These are phyloP conservation scores for Metschnikowia anglica DNA, from an alignment of 805 yeast genomes.

Conservation along the genomic window DNA sequence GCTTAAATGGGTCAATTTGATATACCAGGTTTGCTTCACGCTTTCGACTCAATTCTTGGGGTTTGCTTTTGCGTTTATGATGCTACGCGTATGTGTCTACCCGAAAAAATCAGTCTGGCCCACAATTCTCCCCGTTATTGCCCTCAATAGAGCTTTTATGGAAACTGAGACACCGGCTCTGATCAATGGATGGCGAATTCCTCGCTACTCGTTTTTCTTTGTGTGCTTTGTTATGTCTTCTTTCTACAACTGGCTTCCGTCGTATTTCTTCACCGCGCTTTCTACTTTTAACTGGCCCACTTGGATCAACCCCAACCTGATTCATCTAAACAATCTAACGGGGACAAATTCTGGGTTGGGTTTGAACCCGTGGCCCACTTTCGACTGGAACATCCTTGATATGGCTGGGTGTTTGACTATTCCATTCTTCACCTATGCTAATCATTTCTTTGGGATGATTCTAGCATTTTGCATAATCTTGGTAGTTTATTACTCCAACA, in stretches of 20 bases:
- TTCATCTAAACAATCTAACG: constrained; percentile 39
- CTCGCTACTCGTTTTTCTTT: constrained; percentile 41
- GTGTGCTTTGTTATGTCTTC: constrained; percentile 35
- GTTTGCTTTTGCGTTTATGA: constrained; percentile 63
- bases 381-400: constrained; percentile 44
- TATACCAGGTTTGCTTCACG: constrained; percentile 53
- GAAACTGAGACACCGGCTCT: constrained; percentile 26
- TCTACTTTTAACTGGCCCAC: constrained; percentile 48
- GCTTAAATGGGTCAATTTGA: constrained; percentile 45
- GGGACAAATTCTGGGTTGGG: constrained; percentile 42
- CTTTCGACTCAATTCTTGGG: constrained; percentile 63
- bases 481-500: constrained; percentile 45
- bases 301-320: constrained; percentile 41
- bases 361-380: constrained; percentile 41
- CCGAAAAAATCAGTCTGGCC: constrained; percentile 47
- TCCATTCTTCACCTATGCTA: constrained; percentile 44
- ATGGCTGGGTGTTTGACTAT: constrained; percentile 40
- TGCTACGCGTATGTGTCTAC: constrained; percentile 53
- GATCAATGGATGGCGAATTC: constrained; percentile 42
- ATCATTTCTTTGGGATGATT: constrained; percentile 38
- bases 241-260: constrained; percentile 44
- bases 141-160: constrained; percentile 43
- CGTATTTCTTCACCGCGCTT: constrained; percentile 38
- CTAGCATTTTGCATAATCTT: constrained; percentile 35
- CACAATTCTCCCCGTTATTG: constrained; percentile 43